Conservation (phyloP, 352 stramenopile species). For the Phytophthora colocasiae region DNA sequence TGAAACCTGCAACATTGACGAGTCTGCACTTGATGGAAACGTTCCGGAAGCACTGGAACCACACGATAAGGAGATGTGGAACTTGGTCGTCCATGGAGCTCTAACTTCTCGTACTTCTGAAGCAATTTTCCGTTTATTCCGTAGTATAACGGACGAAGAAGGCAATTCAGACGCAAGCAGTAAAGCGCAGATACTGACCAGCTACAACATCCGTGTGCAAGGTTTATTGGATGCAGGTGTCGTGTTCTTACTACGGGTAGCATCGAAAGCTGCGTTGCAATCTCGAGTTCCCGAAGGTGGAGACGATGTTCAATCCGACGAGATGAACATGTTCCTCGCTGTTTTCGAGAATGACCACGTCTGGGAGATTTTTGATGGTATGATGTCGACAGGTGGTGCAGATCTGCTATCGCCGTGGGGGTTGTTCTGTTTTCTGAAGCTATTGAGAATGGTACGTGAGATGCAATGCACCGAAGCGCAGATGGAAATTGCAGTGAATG, state of each 20-base stretch:
- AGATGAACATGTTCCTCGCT: conserved; percentile 49
- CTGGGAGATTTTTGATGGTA: conserved; percentile 58
- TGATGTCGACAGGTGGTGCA: conserved; percentile 58
- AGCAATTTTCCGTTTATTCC: conserved; percentile 59
- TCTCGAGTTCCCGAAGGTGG: conserved; percentile 2
- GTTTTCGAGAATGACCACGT: conserved; percentile 52
- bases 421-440: conserved; percentile 85
- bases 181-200: conserved; percentile 64
- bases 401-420: conserved; percentile 85
- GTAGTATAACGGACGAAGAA: conserved; percentile 32
- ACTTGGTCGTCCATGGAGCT: conserved; percentile 55
- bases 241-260: conserved; percentile 69
- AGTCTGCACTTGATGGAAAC: conserved; percentile 33
- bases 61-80: conserved; percentile 50
- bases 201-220: conserved; percentile 74
- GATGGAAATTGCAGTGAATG: conserved; percentile 61
- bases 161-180: conserved; percentile 4
- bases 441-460: conserved; percentile 78
- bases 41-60: conserved; percentile 15
- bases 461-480: conserved; percentile 53
- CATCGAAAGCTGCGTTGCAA: conserved; percentile 57
- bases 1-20: conserved; percentile 59
- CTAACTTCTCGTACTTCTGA: conserved; percentile 40
- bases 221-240: conserved; percentile 69
- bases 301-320: conserved; percentile 17